Evolutionary conservation across 139 green algal species (phyloP).

Genomic region (Coelastrella sp.): DNA sequence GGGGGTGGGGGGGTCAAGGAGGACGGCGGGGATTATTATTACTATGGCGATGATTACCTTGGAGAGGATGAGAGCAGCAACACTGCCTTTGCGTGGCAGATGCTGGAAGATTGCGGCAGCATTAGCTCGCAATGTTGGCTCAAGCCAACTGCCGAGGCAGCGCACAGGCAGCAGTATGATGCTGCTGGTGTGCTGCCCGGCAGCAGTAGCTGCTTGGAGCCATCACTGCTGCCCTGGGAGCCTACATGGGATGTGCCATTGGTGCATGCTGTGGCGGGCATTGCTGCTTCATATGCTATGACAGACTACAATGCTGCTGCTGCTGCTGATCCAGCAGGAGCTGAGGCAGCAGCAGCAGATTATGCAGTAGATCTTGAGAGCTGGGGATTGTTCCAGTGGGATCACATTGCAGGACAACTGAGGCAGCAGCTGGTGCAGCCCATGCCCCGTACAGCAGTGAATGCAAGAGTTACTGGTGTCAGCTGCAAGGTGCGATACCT

Average conservation of each 20-base stretch:
- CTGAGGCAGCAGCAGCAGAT: background rate
- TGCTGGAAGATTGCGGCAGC: slow-evolving; percentile 19
- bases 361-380: background rate
- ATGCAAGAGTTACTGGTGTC: background rate
- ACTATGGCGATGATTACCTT: background rate
- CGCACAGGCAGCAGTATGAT: background rate
- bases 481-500: slow-evolving; percentile 18
- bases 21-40: background rate
- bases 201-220: background rate
- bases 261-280: background rate
- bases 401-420: background rate
- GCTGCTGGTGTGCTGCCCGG: background rate
- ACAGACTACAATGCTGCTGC: background rate
- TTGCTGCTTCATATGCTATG: slow-evolving; percentile 1
- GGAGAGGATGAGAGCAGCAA: slow-evolving; percentile 4
- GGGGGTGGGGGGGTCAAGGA: no score
- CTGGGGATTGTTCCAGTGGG: slow-evolving; percentile 6
- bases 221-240: slow-evolving; percentile 39
- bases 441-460: background rate
- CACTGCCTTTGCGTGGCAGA: background rate
- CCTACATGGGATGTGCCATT: slow-evolving; percentile 22
- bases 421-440: slow-evolving; percentile 1
- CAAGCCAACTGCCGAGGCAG: background rate
- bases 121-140: slow-evolving; percentile 44
- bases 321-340: slow-evolving; percentile 10